Base-by-base conservation (phyloP, 1,284 basidiomycete genomes). In the Tilletiopsis washingtonensis region DNA sequence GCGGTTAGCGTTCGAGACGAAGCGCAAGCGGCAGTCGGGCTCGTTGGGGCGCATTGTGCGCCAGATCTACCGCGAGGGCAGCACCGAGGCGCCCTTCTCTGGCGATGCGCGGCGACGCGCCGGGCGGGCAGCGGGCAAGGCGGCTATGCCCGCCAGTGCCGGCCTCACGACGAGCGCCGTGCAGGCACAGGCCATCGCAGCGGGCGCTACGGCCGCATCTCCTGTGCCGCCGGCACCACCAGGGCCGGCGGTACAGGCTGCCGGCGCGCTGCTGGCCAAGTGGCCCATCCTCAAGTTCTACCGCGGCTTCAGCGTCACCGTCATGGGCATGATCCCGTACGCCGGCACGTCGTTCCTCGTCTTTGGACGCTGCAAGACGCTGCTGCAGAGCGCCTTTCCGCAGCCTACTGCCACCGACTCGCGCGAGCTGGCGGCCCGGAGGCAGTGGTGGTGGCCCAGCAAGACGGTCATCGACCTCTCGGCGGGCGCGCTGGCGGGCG, bases 301-400 rank as follows among this genome's bases (percentile, higher is more conserved):
- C 73, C 85, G 94, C 26, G 94, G 94, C 6, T 97, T 98, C 75
- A 56, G 54, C 45, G 69, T 71, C 4, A 73, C 71, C 3, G 61
- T 73, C 23, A 51, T 73, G 52, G 71, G 71, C 23, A 97, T 97
- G 82, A 79, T 98, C 17, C 94, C 94, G 0, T 98, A 99, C 67
- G 91, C 91, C 1, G 94, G 94, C 6, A 91, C 90, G 1, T 89
- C 87, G 11, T 99, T 99, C 77, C 81, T 98, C 47, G 71, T 73
- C 12, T 73, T 73, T 49, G 71, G 67, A 1, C 61, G 66, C 5
- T 67, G 64, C 50, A 70, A 71, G 44, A 56, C 64, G 6, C 9
- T 60, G 3, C 46, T 73, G 3, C 68, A 71, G 49, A 48, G 50
- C 5, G 15, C 58, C 4, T 62, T 71, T 38, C 61, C 62, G 0